phyloP scores from a whole-genome alignment of 768 basidiomycete species.

The Candolleomyces aberdarensis region DNA sequence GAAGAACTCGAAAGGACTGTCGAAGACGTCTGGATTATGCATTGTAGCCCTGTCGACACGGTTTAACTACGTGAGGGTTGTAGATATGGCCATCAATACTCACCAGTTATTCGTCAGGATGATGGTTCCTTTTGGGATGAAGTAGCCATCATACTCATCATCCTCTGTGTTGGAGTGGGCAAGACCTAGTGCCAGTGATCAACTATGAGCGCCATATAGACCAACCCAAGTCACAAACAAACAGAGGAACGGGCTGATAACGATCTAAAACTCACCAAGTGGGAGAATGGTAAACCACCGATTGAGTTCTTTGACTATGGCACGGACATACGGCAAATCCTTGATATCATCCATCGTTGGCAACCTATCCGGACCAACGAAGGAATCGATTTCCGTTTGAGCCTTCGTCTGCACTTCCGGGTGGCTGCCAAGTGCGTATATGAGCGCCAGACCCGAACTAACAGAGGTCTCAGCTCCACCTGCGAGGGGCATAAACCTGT shows the following conservation, averaged over 20 bases:
- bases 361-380: constrained; percentile 15
- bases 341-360: constrained; percentile 9
- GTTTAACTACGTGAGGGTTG: not conserved
- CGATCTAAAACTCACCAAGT: not conserved
- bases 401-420: constrained; percentile 18
- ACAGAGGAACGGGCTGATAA: too few relatives aligned
- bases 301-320: constrained; percentile 26
- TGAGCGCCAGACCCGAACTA: constrained; percentile 1
- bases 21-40: not conserved
- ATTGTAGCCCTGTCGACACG: constrained; percentile 1
- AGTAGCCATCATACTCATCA: constrained; percentile 12
- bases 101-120: constrained; percentile 15
- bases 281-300: constrained; percentile 16
- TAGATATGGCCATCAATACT: not conserved
- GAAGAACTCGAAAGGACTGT: not conserved
- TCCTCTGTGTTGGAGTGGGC: constrained; percentile 1
- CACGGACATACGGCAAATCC: constrained; percentile 32
- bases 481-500: not conserved
- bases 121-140: constrained; percentile 14
- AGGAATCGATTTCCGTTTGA: constrained; percentile 22
- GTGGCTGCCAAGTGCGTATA: constrained; percentile 7
- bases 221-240: too few relatives aligned
- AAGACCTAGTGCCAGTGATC: not conserved
- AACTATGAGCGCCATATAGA: not conserved
- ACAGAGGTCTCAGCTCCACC: not conserved